Base-by-base conservation (phyloP, 306 rosid genomes). In the Prunus salicina region DNA sequence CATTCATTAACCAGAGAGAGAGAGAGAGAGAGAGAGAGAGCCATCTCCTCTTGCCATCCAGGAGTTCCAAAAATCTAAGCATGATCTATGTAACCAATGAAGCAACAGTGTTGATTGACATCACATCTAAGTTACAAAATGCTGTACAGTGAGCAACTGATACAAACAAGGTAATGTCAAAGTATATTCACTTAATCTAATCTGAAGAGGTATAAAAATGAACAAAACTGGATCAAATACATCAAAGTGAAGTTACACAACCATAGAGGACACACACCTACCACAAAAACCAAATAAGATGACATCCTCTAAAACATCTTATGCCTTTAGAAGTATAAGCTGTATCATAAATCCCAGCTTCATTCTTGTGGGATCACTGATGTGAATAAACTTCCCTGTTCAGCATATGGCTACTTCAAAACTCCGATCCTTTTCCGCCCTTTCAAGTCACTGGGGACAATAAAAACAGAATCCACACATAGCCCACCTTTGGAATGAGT, bases 401-500 rank as follows among this genome's bases (percentile, higher is more conserved):
- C 60, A 24, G 51, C 43, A 13, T 67, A 51, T 66, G 73, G 80
- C 84, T 82, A 86, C 82, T 86, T 88, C 76, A 68, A 74, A 76
- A 75, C 50, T 76, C 91, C 88, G 73, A 79, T 79, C 72, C 83
- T 76, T 84, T 73, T 91, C 20, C 78, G 84, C 49, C 86, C 89
- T 79, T 79, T 87, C 85, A 89, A 81, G 79, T 82, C 43, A 78
- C 97, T 89, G 22, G 98, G 99, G 73, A 88, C 52, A 73, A 95
- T 95, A 64, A 80, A 88, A 81, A 95, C 93, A 72, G 99, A 89
- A 87, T 95, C 99, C 71, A 91, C 96, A 73, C 99, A 95, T 76
- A 92, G 85, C 53, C 97, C 99, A 28, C 98, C 99, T 88, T 95
- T 92, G 22, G 97, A 91, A 76, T 91, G 99, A 14, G 98, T 95